Evolutionary conservation across 192 early-diverging fungal species (phyloP), one percentile per base, ranked within the genome.

Genomic region (Coemansia sp.): DNA sequence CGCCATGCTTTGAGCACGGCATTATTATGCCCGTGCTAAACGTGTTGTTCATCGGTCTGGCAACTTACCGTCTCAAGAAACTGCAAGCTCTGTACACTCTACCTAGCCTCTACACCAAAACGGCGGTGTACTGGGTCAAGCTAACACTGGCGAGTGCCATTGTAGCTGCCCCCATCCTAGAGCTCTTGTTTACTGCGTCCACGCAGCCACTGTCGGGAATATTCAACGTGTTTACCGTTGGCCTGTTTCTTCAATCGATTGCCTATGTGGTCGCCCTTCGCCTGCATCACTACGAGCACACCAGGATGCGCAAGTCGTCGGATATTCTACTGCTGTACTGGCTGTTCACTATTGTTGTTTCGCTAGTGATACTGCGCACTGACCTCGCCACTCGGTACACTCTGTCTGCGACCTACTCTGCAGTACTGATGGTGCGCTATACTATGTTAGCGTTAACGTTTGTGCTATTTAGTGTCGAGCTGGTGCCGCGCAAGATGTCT

Each of bases 1-100:
- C 75, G 2, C 66, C 71, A 0, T 78, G 76, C 58, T 78, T 78
- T 73, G 76, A 78, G 76, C 64, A 46, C 29, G 71, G 76, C n/a
- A 64, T 73, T 12, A 3, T 66, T 5, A 5, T 53, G 22, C 71
- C 76, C 0, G 9, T 27, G 9, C 53, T 78, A 7, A 69, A 71
- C 46, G 24, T 27, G 12, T 5, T 78, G 24, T 73, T 78, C 38
- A 15, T 78, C 1, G 44, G 40, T 0, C 10, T 70, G 5, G 62
- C 76, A 10, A 29, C 62, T 2, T 15, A n/a, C 9, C 70, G 64
- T 9, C 41, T 78, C 3, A 6, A 27, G 5, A 2, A 20, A 5
- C 49, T 69, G 29, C 62, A 53, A 44, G 20, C 20, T 7, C n/a
- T 61, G 55, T 57, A 65, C 16, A 36, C 55, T 39, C 44, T 62